Evolutionary conservation across 306 rosid genomes (phyloP).

Genomic region (Heteromeles arbutifolia): DNA sequence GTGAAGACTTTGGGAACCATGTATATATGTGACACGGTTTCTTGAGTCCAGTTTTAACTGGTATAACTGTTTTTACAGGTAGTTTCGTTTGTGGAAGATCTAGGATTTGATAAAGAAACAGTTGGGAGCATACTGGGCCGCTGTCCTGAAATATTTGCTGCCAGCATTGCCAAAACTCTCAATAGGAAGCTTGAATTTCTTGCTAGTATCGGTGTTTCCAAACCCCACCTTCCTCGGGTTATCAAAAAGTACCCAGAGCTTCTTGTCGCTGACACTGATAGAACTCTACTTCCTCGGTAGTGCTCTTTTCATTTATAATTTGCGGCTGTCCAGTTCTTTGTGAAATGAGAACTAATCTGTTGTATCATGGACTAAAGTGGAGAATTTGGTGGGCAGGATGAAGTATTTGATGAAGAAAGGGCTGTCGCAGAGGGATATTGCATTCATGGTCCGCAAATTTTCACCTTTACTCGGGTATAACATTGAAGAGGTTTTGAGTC

Average conservation of each 20-base stretch:
- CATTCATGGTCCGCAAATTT: conserved; percentile 67
- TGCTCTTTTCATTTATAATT: not conserved
- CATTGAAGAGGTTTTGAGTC: conserved; percentile 68
- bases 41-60: not conserved
- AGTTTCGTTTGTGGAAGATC: conserved; percentile 54
- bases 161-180: conserved; percentile 60
- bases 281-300: conserved; percentile 68
- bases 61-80: conserved; percentile 40
- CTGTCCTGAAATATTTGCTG: conserved; percentile 77
- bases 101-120: conserved; percentile 58
- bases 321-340: not conserved
- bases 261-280: conserved; percentile 60
- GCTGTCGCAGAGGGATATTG: conserved; percentile 54
- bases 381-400: conserved; percentile 39
- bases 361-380: conserved; percentile 3
- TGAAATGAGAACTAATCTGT: not conserved
- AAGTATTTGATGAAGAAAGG: conserved; percentile 62
- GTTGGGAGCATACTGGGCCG: conserved; percentile 57
- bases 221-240: conserved; percentile 50
- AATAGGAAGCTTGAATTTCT: conserved; percentile 69
- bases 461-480: conserved; percentile 82
- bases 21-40: not conserved
- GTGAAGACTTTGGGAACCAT: not conserved
- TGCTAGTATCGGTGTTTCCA: conserved; percentile 41
- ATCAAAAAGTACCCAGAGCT: conserved; percentile 81